Evolutionary conservation across 306 rosid species (phyloP).

Genomic region (Cicer bijugum): DNA sequence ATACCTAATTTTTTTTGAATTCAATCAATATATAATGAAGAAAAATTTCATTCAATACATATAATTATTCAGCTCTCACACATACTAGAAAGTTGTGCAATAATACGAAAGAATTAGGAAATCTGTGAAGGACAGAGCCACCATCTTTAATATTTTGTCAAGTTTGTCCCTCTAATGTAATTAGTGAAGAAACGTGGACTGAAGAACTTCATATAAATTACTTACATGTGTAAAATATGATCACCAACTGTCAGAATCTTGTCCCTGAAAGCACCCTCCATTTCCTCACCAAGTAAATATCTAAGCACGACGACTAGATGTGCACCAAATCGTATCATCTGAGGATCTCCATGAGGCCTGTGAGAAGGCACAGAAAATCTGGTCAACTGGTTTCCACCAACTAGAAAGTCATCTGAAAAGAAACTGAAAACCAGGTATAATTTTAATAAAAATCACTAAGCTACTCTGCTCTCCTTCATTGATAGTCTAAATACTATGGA

Average conservation of each 20-base stretch:
- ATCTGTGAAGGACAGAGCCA: slow-evolving; percentile 29
- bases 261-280: slow-evolving; percentile 76
- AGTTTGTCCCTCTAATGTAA: slow-evolving; percentile 15
- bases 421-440: slow-evolving; percentile 8
- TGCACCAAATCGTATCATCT: slow-evolving; percentile 97
- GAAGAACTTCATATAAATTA: slow-evolving; percentile 43
- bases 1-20: slow-evolving; percentile 67
- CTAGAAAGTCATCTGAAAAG: slow-evolving; percentile 29
- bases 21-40: slow-evolving; percentile 19
- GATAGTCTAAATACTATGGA: not conserved
- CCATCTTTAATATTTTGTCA: slow-evolving; percentile 10
- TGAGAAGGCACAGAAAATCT: slow-evolving; percentile 38
- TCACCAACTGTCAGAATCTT: slow-evolving; percentile 86
- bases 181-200: slow-evolving; percentile 6
- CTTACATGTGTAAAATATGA: slow-evolving; percentile 94
- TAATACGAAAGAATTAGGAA: slow-evolving; percentile 35
- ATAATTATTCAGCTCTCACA: slow-evolving; percentile 24
- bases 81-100: slow-evolving; percentile 28
- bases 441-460: slow-evolving; percentile 4
- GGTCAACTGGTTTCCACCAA: slow-evolving; percentile 43
- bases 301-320: slow-evolving; percentile 95
- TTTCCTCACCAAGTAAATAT: slow-evolving; percentile 77
- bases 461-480: not conserved
- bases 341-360: slow-evolving; percentile 96
- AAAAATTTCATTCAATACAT: slow-evolving; percentile 39